phyloP scores from a whole-genome alignment of 2,329 filamentous ascomycete species.

The Huntiella decipiens region DNA sequence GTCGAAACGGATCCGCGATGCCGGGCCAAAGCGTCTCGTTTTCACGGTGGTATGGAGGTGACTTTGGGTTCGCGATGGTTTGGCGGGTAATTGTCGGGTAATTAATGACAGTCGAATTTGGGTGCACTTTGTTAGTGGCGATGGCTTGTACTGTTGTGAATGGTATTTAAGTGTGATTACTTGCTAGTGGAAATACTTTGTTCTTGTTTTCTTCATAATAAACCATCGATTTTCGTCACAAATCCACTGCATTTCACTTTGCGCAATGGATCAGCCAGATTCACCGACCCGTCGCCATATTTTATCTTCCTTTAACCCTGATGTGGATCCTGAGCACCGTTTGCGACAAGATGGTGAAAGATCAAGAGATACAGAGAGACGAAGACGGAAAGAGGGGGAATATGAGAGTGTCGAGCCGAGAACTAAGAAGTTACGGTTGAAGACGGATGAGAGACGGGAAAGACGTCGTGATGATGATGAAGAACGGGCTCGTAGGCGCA shows the following conservation, averaged over 20 bases:
- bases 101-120: background rate
- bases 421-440: slow-evolving; percentile 4
- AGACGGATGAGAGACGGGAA: slow-evolving; percentile 12
- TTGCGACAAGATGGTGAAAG: background rate
- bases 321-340: slow-evolving; percentile 10
- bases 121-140: background rate
- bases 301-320: slow-evolving; percentile 28
- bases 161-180: no score
- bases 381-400: background rate
- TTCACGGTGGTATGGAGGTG: no score
- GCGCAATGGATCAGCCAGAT: slow-evolving; percentile 6
- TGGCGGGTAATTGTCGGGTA: background rate
- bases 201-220: no score
- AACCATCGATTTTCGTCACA: no score
- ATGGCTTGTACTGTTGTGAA: no score
- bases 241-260: no score
- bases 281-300: slow-evolving; percentile 28
- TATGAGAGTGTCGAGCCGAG: background rate
- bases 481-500: background rate
- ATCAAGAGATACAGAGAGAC: background rate
- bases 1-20: no score
- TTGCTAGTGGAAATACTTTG: no score
- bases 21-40: no score
- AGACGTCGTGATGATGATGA: slow-evolving; percentile 15
- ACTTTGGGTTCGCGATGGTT: no score